A percentile compares a stretch with the other conserved stretches of the same genome.
These are phyloP conservation scores for Leucocoprinus sp. DNA, from an alignment of 768 basidiomycete genomes.

Conservation along the genomic window DNA sequence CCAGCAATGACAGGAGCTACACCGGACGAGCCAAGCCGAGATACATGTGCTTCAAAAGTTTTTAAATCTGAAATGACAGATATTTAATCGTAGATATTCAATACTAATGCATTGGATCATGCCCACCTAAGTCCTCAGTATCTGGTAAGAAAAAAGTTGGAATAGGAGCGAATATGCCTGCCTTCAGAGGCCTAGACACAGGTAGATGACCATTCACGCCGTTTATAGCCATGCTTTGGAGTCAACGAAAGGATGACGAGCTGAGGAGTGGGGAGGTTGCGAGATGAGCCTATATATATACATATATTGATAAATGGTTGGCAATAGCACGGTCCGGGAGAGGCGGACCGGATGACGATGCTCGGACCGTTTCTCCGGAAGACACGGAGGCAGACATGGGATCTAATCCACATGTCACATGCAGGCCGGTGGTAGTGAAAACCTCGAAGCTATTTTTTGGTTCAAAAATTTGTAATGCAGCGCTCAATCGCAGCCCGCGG, in stretches of 20 bases:
- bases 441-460: too few relatives aligned
- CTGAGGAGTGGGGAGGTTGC: slow-evolving; percentile 12
- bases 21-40: slow-evolving; percentile 55
- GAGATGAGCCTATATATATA: slow-evolving; percentile 11
- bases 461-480: too few relatives aligned
- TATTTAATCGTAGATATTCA: not conserved
- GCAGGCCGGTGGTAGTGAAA: too few relatives aligned
- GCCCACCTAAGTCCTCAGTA: slow-evolving; percentile 77
- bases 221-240: slow-evolving; percentile 33
- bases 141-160: slow-evolving; percentile 74
- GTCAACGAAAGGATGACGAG: slow-evolving; percentile 13
- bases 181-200: slow-evolving; percentile 46
- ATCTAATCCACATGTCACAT: too few relatives aligned
- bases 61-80: slow-evolving; percentile 42
- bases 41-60: slow-evolving; percentile 60
- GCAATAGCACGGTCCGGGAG: slow-evolving; percentile 16
- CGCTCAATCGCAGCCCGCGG: too few relatives aligned
- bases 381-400: too few relatives aligned
- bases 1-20: slow-evolving; percentile 69
- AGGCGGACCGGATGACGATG: slow-evolving; percentile 19
- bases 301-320: slow-evolving; percentile 1
- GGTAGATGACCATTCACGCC: slow-evolving; percentile 24
- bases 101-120: too few relatives aligned
- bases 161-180: slow-evolving; percentile 82
- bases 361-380: slow-evolving; percentile 20